These are phyloP conservation scores for Casaregolazyma lundiana DNA, from an alignment of 1,139 yeast genomes.

Conservation along the genomic window DNA sequence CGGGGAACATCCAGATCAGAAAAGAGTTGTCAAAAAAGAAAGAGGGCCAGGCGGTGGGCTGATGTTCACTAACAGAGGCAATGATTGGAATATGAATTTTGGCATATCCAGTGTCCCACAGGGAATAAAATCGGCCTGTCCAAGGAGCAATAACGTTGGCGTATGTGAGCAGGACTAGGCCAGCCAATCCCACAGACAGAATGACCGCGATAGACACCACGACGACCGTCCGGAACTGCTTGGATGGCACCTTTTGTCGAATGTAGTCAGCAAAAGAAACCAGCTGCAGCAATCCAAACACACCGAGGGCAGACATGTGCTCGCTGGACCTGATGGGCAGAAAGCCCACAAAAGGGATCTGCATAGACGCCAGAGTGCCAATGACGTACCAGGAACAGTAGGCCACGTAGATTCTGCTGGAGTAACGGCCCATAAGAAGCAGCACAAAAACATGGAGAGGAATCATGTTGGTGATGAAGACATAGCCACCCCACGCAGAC, in stretches of 20 bases:
- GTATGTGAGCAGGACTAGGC: slow-evolving; percentile 74
- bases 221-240: slow-evolving; percentile 72
- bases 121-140: slow-evolving; percentile 98
- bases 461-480: slow-evolving; percentile 93
- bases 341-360: slow-evolving; percentile 97
- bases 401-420: slow-evolving; percentile 76
- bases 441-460: slow-evolving; percentile 93
- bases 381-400: slow-evolving; percentile 96
- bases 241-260: slow-evolving; percentile 64
- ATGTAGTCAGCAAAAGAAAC: slow-evolving; percentile 84
- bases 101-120: slow-evolving; percentile 98
- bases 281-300: slow-evolving; percentile 89
- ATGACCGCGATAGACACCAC: slow-evolving; percentile 54
- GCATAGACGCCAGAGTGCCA: slow-evolving; percentile 98
- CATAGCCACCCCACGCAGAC: slow-evolving; percentile 99
- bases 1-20: slow-evolving; percentile 97
- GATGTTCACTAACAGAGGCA: slow-evolving; percentile 98
- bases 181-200: slow-evolving; percentile 59
- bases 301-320: slow-evolving; percentile 98
- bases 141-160: slow-evolving; percentile 97
- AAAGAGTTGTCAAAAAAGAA: slow-evolving; percentile 91
- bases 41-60: slow-evolving; percentile 99
- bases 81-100: slow-evolving; percentile 97
- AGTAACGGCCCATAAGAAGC: slow-evolving; percentile 91
- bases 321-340: slow-evolving; percentile 95